Base-by-base conservation (phyloP, 2,329 filamentous ascomycete genomes). In the Xylariaceae sp. region DNA sequence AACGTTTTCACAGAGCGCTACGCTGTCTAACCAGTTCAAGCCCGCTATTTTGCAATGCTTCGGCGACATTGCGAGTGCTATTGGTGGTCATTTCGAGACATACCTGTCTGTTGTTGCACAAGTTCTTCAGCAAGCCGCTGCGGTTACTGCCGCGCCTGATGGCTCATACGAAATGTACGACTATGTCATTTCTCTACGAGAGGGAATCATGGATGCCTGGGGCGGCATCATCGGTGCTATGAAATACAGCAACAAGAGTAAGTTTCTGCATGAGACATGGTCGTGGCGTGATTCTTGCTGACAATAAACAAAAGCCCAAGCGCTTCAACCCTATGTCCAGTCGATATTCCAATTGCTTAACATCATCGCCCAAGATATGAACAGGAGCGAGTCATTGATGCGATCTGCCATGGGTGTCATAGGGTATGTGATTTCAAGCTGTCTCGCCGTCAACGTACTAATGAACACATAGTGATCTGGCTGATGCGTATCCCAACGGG, bases 191-290 rank as follows among this genome's bases (percentile, higher is more conserved):
- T 96, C 92, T 18, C 81, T 99, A 46, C 87, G 94, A 50, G 95
- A 99, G 70, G 94, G 92, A 63, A 97, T 99, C 63, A 96, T 97
- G 87, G 94, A 99, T 78, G 94, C 94, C 32, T 99, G 95, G 92
- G 91, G 92, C 66, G 94, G 94, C 62, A 94, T 96, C 62, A 91
- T 99, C 68, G 85, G 92, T 70, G 91, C 94, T 49, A 91, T 97
- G 87, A 95, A 94, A 78, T 75, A 80, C 48, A 89, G 86, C 67
- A 77, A 77, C 67, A 92, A 92, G 78, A 85, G 86, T 88, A 72
- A 71, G 84, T 18, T n/a, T 22, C 1, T 16, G 10, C 21, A 4
- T 32, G 75, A 5, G n/a, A n/a, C n/a, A n/a, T n/a, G n/a, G n/a
- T n/a, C n/a, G n/a, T n/a, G n/a, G n/a, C n/a, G n/a, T n/a, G n/a